Base-by-base conservation (phyloP, 202 grass and related monocot species). In the Alloteropsis angusta region DNA sequence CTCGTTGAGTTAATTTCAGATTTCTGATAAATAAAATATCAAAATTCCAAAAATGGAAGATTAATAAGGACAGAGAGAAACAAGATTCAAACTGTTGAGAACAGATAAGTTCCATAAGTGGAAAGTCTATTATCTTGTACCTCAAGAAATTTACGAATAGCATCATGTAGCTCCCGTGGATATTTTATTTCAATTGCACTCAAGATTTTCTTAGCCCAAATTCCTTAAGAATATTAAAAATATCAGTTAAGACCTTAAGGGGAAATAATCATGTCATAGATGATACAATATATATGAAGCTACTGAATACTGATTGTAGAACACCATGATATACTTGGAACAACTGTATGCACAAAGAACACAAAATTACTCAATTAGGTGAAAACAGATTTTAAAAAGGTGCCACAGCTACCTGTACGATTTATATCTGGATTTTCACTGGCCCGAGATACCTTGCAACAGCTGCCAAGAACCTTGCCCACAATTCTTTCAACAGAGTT, bases 111-210 rank as follows among this genome's bases (percentile, higher is more conserved):
- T 26, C 34, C 4, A 71, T 52, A 63, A 59, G 5, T 50, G 47
- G 55, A 44, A 75, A 61, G 73, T 38, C 59, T 46, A 35, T 26
- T 37, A 67, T 23, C 11, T 52, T 57, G 47, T 77, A 93, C 95
- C 91, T 97, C 89, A 22, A 97, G 78, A 87, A 90, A 93, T 85
- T 90, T 97, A 61, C 68, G 83, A 65, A 97, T 94, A 60, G 87
- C 83, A 81, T 65, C 85, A 52, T 81, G 91, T 77, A 97, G 63
- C 83, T 94, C 91, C 22, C 41, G 6, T 60, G 89, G 65, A 86
- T 90, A 82, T 72, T 85, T 83, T 47, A 85, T 94, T 73, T 85
- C 87, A 54, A 94, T 62, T 39, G 68, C 55, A 48, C 37, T 79
- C 13, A 91, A 85, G 66, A 88, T 87, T 69, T 90, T 88, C 79